Evolutionary conservation across 2,329 filamentous ascomycete species (phyloP).

Genomic region (Dactylonectria macrodidyma): DNA sequence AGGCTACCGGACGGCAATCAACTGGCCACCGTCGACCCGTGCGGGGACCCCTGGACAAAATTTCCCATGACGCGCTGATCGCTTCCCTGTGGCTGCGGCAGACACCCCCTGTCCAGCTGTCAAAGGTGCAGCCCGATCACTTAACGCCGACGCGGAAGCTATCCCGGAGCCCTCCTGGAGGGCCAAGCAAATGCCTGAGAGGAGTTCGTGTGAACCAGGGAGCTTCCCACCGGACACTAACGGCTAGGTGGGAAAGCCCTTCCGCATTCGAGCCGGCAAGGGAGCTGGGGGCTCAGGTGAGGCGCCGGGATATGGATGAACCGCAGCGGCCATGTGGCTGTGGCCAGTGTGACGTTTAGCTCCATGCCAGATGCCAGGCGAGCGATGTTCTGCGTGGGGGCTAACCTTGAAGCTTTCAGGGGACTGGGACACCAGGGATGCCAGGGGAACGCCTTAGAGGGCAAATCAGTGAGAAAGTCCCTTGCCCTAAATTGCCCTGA

Average conservation of each 20-base stretch:
- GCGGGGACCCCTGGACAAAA: slow-evolving; percentile 37
- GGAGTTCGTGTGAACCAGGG: slow-evolving; percentile 14
- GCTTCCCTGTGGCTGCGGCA: slow-evolving; percentile 13
- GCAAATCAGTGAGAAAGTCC: background rate
- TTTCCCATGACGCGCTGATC: slow-evolving; percentile 42
- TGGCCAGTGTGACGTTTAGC: slow-evolving; percentile 14
- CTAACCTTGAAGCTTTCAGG: background rate
- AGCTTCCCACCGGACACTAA: slow-evolving; percentile 46
- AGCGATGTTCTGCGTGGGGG: background rate
- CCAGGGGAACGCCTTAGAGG: background rate
- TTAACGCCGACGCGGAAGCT: slow-evolving; percentile 33
- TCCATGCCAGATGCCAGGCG: background rate
- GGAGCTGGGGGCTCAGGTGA: slow-evolving; percentile 42
- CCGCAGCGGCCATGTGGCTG: slow-evolving; percentile 35
- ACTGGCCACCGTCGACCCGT: slow-evolving; percentile 32
- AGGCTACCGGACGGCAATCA: slow-evolving; percentile 22
- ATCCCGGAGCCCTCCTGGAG: background rate
- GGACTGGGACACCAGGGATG: too few species aligned
- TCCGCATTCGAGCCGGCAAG: slow-evolving; percentile 27
- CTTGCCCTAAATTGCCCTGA: slow-evolving; percentile 3
- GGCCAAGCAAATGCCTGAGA: too few species aligned
- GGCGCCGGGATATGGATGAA: slow-evolving; percentile 33
- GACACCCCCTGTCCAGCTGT: slow-evolving; percentile 37
- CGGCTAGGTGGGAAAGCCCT: slow-evolving; percentile 8
- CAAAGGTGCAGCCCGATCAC: slow-evolving; percentile 37